These are phyloP conservation scores for Aethionema arabicum DNA, from an alignment of 345 rosid genomes.

Conservation along the genomic window DNA sequence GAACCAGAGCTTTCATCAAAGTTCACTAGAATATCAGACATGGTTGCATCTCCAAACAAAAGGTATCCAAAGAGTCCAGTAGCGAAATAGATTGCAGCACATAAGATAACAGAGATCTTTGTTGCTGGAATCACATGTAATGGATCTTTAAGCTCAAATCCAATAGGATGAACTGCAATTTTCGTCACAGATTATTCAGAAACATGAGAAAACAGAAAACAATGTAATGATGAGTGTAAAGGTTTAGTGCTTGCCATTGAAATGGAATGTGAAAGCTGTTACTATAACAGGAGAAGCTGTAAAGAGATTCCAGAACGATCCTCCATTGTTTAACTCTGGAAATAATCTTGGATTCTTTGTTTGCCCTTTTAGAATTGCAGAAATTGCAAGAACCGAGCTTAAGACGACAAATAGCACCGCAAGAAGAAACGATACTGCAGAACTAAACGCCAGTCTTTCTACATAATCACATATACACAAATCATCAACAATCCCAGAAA, in stretches of 20 bases:
- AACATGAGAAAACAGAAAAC: slow-evolving; percentile 10
- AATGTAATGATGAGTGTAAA: neutral
- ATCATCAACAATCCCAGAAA: slow-evolving; percentile 12
- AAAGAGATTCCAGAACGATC: slow-evolving; percentile 74
- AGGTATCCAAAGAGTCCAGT: slow-evolving; percentile 78
- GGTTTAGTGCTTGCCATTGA: slow-evolving; percentile 56
- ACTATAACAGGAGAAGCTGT: slow-evolving; percentile 89
- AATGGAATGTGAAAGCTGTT: slow-evolving; percentile 92
- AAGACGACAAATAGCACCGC: slow-evolving; percentile 74
- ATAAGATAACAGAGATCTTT: slow-evolving; percentile 56
- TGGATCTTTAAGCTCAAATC: slow-evolving; percentile 65
- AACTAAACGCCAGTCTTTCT: slow-evolving; percentile 30
- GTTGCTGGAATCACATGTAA: slow-evolving; percentile 59
- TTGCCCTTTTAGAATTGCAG: slow-evolving; percentile 56
- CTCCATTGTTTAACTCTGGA: slow-evolving; percentile 49
- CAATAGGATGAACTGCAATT: slow-evolving; percentile 78
- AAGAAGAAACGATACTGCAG: slow-evolving; percentile 39
- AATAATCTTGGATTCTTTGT: slow-evolving; percentile 60
- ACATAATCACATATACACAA: slow-evolving; percentile 4
- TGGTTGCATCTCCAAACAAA: slow-evolving; percentile 73
- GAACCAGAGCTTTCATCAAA: slow-evolving; percentile 62
- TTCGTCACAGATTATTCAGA: slow-evolving; percentile 3
- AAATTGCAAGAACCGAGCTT: slow-evolving; percentile 62
- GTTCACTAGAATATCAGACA: slow-evolving; percentile 77
- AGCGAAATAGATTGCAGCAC: slow-evolving; percentile 61